These are phyloP conservation scores for Rostrohypoxylon terebratum DNA, from an alignment of 495 filamentous ascomycete species.

Conservation along the genomic window DNA sequence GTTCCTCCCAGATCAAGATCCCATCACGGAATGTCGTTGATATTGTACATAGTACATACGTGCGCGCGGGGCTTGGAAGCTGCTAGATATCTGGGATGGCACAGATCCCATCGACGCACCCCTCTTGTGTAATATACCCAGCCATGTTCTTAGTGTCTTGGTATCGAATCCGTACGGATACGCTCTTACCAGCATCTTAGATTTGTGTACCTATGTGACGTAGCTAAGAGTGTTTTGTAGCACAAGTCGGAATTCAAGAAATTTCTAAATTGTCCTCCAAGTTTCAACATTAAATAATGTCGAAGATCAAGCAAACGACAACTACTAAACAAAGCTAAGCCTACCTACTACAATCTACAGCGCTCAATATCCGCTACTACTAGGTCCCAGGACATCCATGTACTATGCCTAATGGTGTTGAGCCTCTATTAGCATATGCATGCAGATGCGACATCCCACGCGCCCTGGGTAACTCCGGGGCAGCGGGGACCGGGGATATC, in stretches of 20 bases:
- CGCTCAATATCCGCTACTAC: not conserved
- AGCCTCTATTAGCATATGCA: constrained; percentile 36
- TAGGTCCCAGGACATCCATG: not conserved
- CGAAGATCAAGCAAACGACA: not conserved
- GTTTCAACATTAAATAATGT: not conserved
- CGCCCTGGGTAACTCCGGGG: constrained; percentile 43
- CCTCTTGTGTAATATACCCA: constrained; percentile 13
- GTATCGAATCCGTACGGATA: not conserved
- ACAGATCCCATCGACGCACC: constrained; percentile 29
- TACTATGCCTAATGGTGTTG: constrained; percentile 22
- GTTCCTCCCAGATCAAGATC: constrained; percentile 15
- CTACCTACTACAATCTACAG: not conserved
- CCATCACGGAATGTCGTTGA: not conserved
- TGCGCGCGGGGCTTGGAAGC: not conserved
- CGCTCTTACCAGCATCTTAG: not conserved
- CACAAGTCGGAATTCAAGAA: not conserved
- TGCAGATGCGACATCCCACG: constrained; percentile 39
- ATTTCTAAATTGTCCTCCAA: not conserved
- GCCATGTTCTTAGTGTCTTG: not conserved
- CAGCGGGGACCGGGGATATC: constrained; percentile 40
- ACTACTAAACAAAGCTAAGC: not conserved
- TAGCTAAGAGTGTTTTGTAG: not conserved
- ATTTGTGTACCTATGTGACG: not conserved
- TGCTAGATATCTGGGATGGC: constrained; percentile 25
- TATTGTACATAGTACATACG: too few species aligned